Conservation (phyloP, 495 filamentous ascomycete species). For the Saxophila tyrrhenica region DNA sequence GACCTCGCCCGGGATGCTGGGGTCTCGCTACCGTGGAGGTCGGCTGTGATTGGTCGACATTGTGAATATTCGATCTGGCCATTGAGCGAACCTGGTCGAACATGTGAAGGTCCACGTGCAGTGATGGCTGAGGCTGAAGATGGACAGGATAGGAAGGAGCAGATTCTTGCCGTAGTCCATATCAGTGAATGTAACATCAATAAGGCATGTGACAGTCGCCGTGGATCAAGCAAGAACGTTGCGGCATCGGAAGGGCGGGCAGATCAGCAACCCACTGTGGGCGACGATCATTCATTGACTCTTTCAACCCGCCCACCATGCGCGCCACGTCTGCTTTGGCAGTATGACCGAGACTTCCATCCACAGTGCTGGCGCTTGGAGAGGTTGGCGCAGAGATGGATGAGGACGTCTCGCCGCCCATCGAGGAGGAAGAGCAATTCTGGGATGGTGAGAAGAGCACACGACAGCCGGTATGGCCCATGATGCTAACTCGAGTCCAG, state of each 20-base stretch:
- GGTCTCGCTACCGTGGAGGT: too few relatives aligned
- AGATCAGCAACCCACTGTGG: neutral
- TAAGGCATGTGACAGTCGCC: too few relatives aligned
- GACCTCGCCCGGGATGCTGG: neutral
- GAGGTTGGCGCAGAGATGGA: conserved; percentile 38
- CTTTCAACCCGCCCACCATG: neutral
- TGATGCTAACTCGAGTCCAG: conserved; percentile 35
- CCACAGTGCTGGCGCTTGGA: conserved; percentile 8
- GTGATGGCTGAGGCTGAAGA: too few relatives aligned
- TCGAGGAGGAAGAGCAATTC: conserved; percentile 84
- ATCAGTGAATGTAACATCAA: too few relatives aligned
- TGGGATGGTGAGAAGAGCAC: conserved; percentile 60
- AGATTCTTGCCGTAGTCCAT: too few relatives aligned
- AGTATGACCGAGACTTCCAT: neutral
- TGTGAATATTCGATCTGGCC: too few relatives aligned
- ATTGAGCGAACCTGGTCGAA: too few relatives aligned
- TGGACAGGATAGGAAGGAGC: neutral
- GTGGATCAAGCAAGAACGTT: neutral
- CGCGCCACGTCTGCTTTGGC: neutral
- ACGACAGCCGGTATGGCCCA: neutral
- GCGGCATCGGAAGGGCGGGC: neutral
- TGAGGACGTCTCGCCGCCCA: conserved; percentile 51
- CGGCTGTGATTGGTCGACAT: too few relatives aligned
- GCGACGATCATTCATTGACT: neutral
- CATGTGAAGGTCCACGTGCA: too few relatives aligned